phyloP scores from a whole-genome alignment of 371 early-diverging fungal genomes.

The Furculomyces boomerangus region DNA sequence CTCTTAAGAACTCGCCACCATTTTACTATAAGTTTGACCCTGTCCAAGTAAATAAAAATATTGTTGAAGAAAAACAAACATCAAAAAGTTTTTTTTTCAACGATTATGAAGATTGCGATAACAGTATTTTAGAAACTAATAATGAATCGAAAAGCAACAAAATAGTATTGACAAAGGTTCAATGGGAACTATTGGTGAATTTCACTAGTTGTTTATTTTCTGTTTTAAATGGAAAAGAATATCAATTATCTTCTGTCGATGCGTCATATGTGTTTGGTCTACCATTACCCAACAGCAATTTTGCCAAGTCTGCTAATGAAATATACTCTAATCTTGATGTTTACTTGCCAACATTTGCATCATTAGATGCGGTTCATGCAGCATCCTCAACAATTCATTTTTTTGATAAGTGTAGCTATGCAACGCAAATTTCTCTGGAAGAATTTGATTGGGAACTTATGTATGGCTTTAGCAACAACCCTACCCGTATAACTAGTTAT shows the following conservation, averaged over 20 bases:
- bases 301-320: neutral
- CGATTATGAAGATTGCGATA: too few species aligned
- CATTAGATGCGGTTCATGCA: neutral
- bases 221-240: neutral
- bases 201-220: constrained; percentile 1
- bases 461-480: neutral
- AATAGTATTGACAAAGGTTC: neutral
- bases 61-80: neutral
- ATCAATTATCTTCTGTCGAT: neutral
- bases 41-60: neutral
- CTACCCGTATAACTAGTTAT: neutral
- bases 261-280: neutral
- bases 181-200: neutral
- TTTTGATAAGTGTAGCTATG: neutral
- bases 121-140: too few species aligned
- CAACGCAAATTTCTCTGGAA: neutral
- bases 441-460: neutral
- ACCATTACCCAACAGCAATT: neutral
- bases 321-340: neutral
- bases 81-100: too few species aligned
- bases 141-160: too few species aligned
- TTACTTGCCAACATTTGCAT: neutral
- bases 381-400: neutral
- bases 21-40: constrained; percentile 1
- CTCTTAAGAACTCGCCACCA: neutral